A percentile compares a stretch with the other conserved stretches of the same genome.
Conservation (phyloP, 1,139 yeast species). For the Kodamaea sp. region DNA sequence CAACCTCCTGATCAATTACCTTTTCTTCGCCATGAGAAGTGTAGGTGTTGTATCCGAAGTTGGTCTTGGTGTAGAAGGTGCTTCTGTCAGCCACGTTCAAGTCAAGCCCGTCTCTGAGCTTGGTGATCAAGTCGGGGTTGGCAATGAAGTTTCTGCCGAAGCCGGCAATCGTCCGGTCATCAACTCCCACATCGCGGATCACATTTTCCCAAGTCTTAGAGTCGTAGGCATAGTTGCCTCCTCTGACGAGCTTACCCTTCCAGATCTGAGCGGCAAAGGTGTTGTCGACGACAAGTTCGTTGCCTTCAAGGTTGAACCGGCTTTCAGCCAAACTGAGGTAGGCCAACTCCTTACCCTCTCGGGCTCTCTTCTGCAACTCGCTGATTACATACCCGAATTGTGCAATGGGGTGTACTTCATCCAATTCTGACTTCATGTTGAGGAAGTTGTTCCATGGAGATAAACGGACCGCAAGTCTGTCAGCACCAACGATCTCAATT, state of each 20-base stretch:
- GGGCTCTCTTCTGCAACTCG: constrained; percentile 14
- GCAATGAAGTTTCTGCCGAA: constrained; percentile 50
- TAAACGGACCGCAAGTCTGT: constrained; percentile 11
- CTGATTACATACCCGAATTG: constrained; percentile 30
- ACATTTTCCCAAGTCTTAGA: constrained; percentile 10
- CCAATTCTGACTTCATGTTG: constrained; percentile 29
- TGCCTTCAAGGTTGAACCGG: constrained; percentile 16
- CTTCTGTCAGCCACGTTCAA: constrained; percentile 22
- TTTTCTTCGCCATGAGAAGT: background rate
- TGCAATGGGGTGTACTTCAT: constrained; percentile 37
- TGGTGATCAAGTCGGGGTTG: constrained; percentile 53
- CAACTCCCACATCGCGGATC: constrained; percentile 9
- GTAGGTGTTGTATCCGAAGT: constrained; percentile 13
- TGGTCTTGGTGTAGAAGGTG: constrained; percentile 4
- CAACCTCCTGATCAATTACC: background rate
- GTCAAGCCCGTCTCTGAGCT: constrained; percentile 43
- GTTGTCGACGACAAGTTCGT: constrained; percentile 23
- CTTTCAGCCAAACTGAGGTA: constrained; percentile 25
- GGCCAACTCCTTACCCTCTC: constrained; percentile 14
- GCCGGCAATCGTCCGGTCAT: constrained; percentile 41
- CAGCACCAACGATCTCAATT: constrained; percentile 10
- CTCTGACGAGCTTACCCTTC: constrained; percentile 37
- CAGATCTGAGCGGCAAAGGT: constrained; percentile 28
- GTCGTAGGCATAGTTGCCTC: constrained; percentile 35
- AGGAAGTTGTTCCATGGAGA: constrained; percentile 14